phyloP scores from a whole-genome alignment of 257 asterid species.

The Solanum sitiens region DNA sequence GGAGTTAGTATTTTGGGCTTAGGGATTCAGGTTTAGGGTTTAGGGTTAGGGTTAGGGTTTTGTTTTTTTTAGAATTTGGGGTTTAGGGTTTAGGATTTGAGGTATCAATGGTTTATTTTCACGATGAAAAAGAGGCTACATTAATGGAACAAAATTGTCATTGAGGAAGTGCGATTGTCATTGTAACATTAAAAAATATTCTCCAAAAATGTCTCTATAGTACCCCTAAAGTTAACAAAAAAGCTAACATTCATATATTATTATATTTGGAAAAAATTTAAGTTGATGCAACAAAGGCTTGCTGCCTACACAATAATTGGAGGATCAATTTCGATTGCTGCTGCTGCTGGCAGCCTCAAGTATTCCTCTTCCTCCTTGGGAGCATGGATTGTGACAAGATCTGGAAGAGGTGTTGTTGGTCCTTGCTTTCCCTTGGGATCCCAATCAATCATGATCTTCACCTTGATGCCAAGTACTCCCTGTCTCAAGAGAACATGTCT shows the following conservation, averaged over 20 bases:
- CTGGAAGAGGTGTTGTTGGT: background rate
- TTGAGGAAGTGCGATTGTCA: background rate
- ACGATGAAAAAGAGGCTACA: too few species aligned
- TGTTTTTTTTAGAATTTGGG: too few species aligned
- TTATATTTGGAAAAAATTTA: background rate
- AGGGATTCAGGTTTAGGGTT: too few species aligned
- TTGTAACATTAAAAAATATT: too few species aligned
- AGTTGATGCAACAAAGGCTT: background rate
- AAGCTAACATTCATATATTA: background rate
- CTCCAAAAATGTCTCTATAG: background rate
- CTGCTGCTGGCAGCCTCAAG: conserved; percentile 6
- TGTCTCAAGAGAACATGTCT: conserved; percentile 47
- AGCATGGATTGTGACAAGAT: conserved; percentile 24
- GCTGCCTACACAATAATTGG: background rate
- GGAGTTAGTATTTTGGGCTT: too few species aligned
- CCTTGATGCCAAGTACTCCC: background rate
- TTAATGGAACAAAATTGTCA: background rate
- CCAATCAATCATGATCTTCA: conserved; percentile 1
- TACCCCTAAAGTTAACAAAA: background rate
- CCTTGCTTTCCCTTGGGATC: conserved; percentile 2
- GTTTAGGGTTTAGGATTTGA: too few species aligned
- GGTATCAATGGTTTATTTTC: too few species aligned
- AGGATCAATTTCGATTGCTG: conserved; percentile 6
- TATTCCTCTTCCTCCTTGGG: conserved; percentile 47
- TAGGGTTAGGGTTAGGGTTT: too few species aligned